Base-by-base conservation (phyloP, 306 rosid genomes). In the Citrullus mucosospermus region DNA sequence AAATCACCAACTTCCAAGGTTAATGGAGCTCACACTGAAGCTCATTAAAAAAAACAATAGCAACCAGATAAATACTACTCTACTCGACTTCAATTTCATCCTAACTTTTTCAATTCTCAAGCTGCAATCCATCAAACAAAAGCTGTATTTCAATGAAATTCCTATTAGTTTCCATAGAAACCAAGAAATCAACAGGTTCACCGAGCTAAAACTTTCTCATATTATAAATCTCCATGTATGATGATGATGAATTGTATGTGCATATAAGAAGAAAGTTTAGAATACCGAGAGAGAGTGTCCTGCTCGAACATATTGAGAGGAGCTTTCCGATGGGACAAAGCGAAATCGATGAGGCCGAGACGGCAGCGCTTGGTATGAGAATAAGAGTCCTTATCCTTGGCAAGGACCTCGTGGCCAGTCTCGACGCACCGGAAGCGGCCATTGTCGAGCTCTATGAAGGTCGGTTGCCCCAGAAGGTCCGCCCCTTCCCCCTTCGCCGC, bases 291-390 rank as follows among this genome's bases (percentile, higher is more conserved):
- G 72, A 88, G 85, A 80, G 98, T 90, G 70, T 95, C 93, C 80
- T 84, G 92, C 50, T 86, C 90, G 85, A 95, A 95, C 87, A 95
- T 83, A 59, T 88, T 95, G 68, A 92, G 91, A 77, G 98, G 98
- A 51, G 92, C 82, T 57, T 89, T 95, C 1, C 77, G 78, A 41
- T 81, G 89, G 75, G 92, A 67, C 77, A 95, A 53, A 18, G 92
- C 90, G 12, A 81, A 89, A 57, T 92, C 91, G 79, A 95, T 86
- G 81, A 95, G 96, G 71, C 97, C 97, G 60, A 92, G 82, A 72
- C 97, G 98, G 80, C 98, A 95, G 44, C 91, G 89, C 83, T 95
- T 95, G 87, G 91, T 85, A 44, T 50, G 77, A 11, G 97, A 91
- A 86, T 95, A 95, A 50, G 84, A 76, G 5, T 83, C 83, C 28